Conservation (phyloP, 1,139 yeast genomes). For the Candida tunisiensis region DNA sequence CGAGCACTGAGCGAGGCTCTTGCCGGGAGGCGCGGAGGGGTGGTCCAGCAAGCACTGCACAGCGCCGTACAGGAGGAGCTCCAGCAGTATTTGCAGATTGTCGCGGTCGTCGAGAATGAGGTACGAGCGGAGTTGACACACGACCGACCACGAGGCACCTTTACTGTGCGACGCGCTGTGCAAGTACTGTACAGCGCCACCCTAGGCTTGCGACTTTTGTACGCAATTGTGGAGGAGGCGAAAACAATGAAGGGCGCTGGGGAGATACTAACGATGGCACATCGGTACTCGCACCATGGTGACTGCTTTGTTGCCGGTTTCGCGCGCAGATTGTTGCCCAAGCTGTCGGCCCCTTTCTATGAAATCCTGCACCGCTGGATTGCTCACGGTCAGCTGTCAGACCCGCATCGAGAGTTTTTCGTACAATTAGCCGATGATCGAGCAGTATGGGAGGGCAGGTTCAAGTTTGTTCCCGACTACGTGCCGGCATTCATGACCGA, state of each 20-base stretch:
- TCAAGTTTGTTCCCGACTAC: constrained; percentile 18
- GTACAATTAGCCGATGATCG: constrained; percentile 19
- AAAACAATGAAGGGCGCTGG: constrained; percentile 30
- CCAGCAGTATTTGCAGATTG: constrained; percentile 32
- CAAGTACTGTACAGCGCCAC: constrained; percentile 33
- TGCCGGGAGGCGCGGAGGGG: constrained; percentile 17
- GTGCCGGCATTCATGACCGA: constrained; percentile 44
- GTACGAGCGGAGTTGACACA: constrained; percentile 12
- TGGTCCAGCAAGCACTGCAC: constrained; percentile 47
- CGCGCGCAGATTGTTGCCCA: constrained; percentile 29
- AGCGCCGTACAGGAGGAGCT: constrained; percentile 39
- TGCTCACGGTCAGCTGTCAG: constrained; percentile 43
- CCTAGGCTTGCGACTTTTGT: constrained; percentile 38
- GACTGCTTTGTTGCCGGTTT: constrained; percentile 33
- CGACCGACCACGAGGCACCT: no score
- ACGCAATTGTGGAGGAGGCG: constrained; percentile 22
- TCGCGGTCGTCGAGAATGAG: constrained; percentile 34
- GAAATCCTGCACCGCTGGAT: constrained; percentile 54
- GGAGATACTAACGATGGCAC: constrained; percentile 36
- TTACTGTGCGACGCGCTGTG: constrained; percentile 26
- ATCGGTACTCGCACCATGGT: constrained; percentile 42
- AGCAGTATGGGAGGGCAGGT: constrained; percentile 16
- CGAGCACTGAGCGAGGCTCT: constrained; percentile 24
- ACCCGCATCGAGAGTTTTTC: constrained; percentile 51
- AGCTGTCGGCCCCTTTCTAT: constrained; percentile 43